These are phyloP conservation scores for Mycena sanguinolenta DNA, from an alignment of 768 basidiomycete species.

Conservation along the genomic window DNA sequence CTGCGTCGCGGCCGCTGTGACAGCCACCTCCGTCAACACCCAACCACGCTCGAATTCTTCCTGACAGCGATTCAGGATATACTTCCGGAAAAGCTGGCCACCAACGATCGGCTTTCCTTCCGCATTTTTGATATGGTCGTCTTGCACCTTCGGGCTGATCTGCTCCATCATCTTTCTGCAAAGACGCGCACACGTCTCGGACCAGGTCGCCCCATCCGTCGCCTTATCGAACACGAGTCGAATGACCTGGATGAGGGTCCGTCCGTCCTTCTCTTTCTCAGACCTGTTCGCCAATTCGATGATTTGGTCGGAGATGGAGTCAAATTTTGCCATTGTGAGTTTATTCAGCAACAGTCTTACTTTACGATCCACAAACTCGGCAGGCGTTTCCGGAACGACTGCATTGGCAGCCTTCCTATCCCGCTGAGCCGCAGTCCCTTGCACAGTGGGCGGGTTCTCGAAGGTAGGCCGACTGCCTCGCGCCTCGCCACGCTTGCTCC, in stretches of 20 bases:
- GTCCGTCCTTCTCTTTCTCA: conserved; percentile 91
- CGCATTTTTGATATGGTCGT: conserved; percentile 86
- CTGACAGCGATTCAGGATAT: conserved; percentile 97
- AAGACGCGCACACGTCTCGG: conserved; percentile 96
- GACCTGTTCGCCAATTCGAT: conserved; percentile 95
- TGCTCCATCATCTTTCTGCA: conserved; percentile 97
- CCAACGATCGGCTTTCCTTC: conserved; percentile 94
- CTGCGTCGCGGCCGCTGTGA: conserved; percentile 87
- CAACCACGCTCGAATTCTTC: conserved; percentile 98
- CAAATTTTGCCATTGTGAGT: conserved; percentile 96
- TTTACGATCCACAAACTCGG: conserved; percentile 89
- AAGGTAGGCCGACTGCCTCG: too few relatives aligned
- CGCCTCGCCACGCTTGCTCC: too few relatives aligned
- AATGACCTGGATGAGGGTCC: conserved; percentile 96
- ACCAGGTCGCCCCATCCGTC: conserved; percentile 95
- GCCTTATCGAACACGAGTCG: conserved; percentile 97
- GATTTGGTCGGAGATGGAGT: conserved; percentile 95
- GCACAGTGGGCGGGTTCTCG: too few relatives aligned
- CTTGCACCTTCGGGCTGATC: conserved; percentile 88
- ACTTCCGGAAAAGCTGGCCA: conserved; percentile 96
- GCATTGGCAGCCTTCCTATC: too few relatives aligned
- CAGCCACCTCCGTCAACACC: conserved; percentile 88
- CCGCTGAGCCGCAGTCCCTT: too few relatives aligned
- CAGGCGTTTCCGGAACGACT: conserved; percentile 68
- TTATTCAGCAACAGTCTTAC: conserved; percentile 89